phyloP scores from a whole-genome alignment of 441 rosid genomes.

The Macaranga tanarius region DNA sequence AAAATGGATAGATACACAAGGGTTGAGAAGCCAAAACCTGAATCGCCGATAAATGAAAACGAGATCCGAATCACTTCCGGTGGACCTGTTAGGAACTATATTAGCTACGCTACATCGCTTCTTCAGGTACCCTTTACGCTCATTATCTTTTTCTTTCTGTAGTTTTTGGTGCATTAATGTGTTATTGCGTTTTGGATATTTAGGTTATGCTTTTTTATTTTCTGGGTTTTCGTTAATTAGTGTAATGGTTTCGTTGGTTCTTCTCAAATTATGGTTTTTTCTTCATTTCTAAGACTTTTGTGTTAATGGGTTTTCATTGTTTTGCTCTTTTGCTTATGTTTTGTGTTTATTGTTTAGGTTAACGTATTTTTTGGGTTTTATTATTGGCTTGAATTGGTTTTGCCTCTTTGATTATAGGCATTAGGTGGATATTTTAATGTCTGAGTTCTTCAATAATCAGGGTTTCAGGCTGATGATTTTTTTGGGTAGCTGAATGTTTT shows the following conservation, averaged over 20 bases:
- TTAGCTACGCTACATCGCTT: slow-evolving; percentile 79
- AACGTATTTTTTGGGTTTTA: too few species aligned
- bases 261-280: slow-evolving; percentile 10
- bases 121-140: slow-evolving; percentile 53
- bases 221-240: neutral
- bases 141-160: neutral
- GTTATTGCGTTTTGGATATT: neutral
- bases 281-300: slow-evolving; percentile 12
- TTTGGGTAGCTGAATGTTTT: neutral
- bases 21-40: slow-evolving; percentile 80
- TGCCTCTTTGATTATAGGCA: too few species aligned
- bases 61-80: slow-evolving; percentile 95
- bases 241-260: neutral
- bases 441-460: too few species aligned
- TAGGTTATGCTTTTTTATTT: neutral
- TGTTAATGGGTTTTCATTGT: neutral
- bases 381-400: too few species aligned
- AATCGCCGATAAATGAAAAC: slow-evolving; percentile 76
- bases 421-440: too few species aligned
- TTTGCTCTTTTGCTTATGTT: neutral
- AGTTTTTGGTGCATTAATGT: neutral
- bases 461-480: too few species aligned
- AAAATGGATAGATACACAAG: slow-evolving; percentile 85
- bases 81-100: slow-evolving; percentile 82
- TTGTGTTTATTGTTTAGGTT: too few species aligned